phyloP scores from a whole-genome alignment of 1,284 basidiomycete genomes.

The Irpex sp. region DNA sequence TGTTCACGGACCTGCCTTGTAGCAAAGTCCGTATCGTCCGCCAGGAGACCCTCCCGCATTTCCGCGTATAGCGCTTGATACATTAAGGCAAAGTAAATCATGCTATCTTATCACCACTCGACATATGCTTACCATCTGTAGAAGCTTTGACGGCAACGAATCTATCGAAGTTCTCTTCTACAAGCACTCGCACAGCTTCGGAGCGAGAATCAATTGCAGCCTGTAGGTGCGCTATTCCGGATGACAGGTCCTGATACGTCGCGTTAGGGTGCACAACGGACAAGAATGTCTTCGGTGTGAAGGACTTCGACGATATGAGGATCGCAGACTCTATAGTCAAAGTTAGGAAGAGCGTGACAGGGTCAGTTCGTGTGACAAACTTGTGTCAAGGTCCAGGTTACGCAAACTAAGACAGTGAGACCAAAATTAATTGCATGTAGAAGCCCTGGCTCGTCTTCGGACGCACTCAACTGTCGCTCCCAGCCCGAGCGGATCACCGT shows the following conservation, averaged over 20 bases:
- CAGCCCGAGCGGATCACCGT: conserved; percentile 70
- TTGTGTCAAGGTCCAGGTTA: conserved; percentile 71
- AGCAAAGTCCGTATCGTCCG: conserved; percentile 76
- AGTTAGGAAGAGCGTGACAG: background rate
- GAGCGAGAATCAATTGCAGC: conserved; percentile 84
- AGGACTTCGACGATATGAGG: conserved; percentile 87
- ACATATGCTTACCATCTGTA: conserved; percentile 74
- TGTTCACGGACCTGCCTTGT: conserved; percentile 81
- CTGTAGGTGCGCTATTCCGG: conserved; percentile 71
- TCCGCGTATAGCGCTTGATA: conserved; percentile 79
- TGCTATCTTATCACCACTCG: conserved; percentile 3
- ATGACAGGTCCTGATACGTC: conserved; percentile 86
- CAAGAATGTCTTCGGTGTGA: conserved; percentile 94
- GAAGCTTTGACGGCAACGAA: conserved; percentile 98
- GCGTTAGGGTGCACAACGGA: conserved; percentile 94
- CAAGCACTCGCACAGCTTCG: conserved; percentile 90
- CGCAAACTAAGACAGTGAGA: conserved; percentile 41
- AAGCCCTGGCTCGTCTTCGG: conserved; percentile 2
- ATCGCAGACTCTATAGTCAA: conserved; percentile 65
- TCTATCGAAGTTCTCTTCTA: conserved; percentile 97
- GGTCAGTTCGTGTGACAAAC: conserved; percentile 33
- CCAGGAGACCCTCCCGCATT: conserved; percentile 89
- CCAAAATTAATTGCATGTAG: conserved; percentile 7
- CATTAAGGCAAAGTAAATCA: background rate
- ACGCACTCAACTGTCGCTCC: conserved; percentile 61